Evolutionary conservation across 306 rosid species (phyloP).

Genomic region (Castanospermum australe): DNA sequence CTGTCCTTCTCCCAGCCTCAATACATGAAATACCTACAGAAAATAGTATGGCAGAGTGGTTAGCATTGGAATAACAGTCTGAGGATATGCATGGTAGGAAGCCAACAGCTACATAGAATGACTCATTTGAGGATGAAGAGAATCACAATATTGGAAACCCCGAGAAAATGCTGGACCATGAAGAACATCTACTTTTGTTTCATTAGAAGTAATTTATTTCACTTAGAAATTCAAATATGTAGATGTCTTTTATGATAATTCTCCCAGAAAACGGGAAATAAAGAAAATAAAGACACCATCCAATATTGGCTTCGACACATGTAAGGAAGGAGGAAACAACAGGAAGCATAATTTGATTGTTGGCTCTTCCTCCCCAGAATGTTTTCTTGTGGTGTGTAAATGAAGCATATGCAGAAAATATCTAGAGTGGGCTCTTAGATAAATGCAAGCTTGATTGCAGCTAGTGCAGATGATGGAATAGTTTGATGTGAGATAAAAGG

Average conservation of each 20-base stretch:
- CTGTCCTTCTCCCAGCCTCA: conserved; percentile 71
- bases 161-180: conserved; percentile 8
- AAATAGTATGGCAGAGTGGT: conserved; percentile 8
- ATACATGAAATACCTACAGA: conserved; percentile 73
- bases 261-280: no score
- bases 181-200: neutral
- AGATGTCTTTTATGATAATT: neutral
- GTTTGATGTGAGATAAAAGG: conserved; percentile 7
- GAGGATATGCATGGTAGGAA: neutral
- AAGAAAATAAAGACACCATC: no score
- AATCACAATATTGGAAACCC: neutral
- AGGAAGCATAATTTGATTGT: no score
- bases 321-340: no score
- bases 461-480: neutral
- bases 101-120: neutral
- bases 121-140: neutral
- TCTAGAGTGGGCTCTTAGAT: neutral
- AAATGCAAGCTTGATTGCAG: neutral
- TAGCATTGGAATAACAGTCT: conserved; percentile 5
- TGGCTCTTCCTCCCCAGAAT: neutral
- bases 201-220: neutral
- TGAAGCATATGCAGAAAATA: neutral
- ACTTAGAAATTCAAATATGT: conserved; percentile 8
- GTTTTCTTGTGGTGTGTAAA: neutral
- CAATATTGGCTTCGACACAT: no score